Conservation (phyloP, 805 yeast genomes). For the Yarrowia divulgata region DNA sequence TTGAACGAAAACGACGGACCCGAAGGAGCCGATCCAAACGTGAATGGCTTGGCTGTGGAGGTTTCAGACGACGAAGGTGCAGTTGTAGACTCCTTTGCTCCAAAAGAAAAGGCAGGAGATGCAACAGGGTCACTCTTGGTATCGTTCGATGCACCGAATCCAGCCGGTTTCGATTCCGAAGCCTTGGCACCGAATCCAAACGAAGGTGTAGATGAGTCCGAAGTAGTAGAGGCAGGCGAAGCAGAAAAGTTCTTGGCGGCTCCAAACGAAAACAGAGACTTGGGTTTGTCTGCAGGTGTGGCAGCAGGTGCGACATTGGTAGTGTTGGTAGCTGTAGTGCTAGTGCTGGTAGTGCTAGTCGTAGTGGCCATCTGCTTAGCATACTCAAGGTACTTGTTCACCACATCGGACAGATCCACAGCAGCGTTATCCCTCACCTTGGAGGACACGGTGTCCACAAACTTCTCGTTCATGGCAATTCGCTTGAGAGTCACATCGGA, state of each 20-base stretch:
- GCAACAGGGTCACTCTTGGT: background rate
- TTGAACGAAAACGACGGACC: background rate
- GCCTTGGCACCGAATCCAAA: background rate
- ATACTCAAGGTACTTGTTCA: slow-evolving; percentile 66
- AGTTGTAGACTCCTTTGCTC: background rate
- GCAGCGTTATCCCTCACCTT: slow-evolving; percentile 45
- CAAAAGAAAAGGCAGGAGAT: background rate
- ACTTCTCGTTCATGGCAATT: slow-evolving; percentile 69
- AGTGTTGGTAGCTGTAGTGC: too few relatives aligned
- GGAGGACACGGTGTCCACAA: slow-evolving; percentile 56
- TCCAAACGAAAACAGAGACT: slow-evolving; percentile 33
- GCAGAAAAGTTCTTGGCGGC: slow-evolving; percentile 20
- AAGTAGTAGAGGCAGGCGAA: background rate
- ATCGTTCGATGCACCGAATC: background rate
- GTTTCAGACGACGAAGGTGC: too few relatives aligned
- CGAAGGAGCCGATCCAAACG: slow-evolving; percentile 40
- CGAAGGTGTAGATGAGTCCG: background rate
- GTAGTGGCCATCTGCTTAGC: slow-evolving; percentile 51
- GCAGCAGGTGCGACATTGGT: background rate
- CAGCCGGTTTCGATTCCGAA: background rate
- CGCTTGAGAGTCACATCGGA: slow-evolving; percentile 27
- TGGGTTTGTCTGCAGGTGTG: slow-evolving; percentile 10
- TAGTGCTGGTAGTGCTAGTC: too few relatives aligned
- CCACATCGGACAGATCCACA: slow-evolving; percentile 62
- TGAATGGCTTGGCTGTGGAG: slow-evolving; percentile 32